phyloP scores from a whole-genome alignment of 148 eudicot species.

The Simmondsia chinensis region DNA sequence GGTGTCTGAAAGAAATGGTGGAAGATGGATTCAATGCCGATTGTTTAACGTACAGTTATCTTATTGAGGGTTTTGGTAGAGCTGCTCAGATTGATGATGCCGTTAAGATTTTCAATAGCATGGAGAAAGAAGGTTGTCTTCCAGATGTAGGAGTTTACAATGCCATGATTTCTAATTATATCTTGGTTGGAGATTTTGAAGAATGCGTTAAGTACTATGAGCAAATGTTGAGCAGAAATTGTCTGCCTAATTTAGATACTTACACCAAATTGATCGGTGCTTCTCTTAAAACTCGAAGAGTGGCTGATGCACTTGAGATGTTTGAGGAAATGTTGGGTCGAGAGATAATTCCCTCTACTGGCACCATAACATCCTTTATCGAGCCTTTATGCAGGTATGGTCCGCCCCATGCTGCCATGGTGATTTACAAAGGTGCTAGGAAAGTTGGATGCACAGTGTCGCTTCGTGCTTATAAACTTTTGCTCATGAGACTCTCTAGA shows the following conservation, averaged over 20 bases:
- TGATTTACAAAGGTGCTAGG: slow-evolving; percentile 65
- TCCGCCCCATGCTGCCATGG: slow-evolving; percentile 90
- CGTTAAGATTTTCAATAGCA: slow-evolving; percentile 40
- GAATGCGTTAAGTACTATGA: slow-evolving; percentile 50
- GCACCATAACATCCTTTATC: slow-evolving; percentile 61
- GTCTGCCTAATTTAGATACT: slow-evolving; percentile 54
- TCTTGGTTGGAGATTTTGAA: slow-evolving; percentile 43
- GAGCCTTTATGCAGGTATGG: slow-evolving; percentile 78
- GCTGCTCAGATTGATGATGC: slow-evolving; percentile 63
- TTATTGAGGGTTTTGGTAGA: slow-evolving; percentile 81
- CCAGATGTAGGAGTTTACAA: slow-evolving; percentile 54
- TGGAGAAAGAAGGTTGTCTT: slow-evolving; percentile 37
- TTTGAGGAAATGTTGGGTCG: slow-evolving; percentile 64
- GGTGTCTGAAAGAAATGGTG: slow-evolving; percentile 53
- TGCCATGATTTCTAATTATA: slow-evolving; percentile 58
- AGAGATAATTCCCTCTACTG: slow-evolving; percentile 59
- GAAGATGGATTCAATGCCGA: slow-evolving; percentile 60
- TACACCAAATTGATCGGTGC: slow-evolving; percentile 39
- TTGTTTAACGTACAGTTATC: slow-evolving; percentile 50
- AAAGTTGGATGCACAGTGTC: slow-evolving; percentile 57
- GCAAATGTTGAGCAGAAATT: slow-evolving; percentile 38
- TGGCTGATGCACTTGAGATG: slow-evolving; percentile 85
- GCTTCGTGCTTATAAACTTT: slow-evolving; percentile 56
- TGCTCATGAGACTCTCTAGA: slow-evolving; percentile 76
- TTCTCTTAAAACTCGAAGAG: slow-evolving; percentile 61